Evolutionary conservation across 1,284 basidiomycete species (phyloP), one percentile per base, ranked within the genome.

Genomic region (Apiotrichum veenhuisii): DNA sequence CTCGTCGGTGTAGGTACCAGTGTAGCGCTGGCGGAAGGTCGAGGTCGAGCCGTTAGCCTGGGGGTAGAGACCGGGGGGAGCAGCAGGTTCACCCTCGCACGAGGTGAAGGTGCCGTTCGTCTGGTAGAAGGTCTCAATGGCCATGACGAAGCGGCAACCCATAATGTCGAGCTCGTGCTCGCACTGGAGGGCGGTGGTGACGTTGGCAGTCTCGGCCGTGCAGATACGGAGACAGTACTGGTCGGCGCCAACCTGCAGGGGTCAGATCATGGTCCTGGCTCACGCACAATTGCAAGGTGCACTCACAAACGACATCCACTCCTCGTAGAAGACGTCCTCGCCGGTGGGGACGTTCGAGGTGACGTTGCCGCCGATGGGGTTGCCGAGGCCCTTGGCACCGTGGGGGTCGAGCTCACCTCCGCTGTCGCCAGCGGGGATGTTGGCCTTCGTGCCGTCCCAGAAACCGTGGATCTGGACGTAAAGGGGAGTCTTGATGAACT

Each of bases 291-390:
- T 34, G 3, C 36, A 8, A 5, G 18, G 5, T 18, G 1, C 11
- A 56, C 55, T 52, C 60, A 71, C 69, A 51, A 75, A 75, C 17
- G 66, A 69, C 74, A 76, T 80, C 80, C 80, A 81, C 68, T 81
- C 79, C 69, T 80, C 72, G 76, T 81, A 81, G 64, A 76, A 78
- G 37, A 79, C 78, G 53, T 81, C 80, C 27, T 64, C 43, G 26
- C 80, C 80, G 12, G 70, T 72, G 36, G 77, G 64, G 59, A 74
- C 76, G 71, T 80, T 78, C 34, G 78, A 76, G 48, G 80, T 80
- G 50, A 80, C 80, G 64, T 80, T 80, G 41, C 80, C 80, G 34
- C 80, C 80, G 51, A 80, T 69, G 41, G 80, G 80, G 75, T 81
- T 81, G 43, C 80, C 80, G 61, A 73, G 66, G 64, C 68, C 68